Conservation (phyloP, 306 rosid species). For the Ziziphus jujuba region DNA sequence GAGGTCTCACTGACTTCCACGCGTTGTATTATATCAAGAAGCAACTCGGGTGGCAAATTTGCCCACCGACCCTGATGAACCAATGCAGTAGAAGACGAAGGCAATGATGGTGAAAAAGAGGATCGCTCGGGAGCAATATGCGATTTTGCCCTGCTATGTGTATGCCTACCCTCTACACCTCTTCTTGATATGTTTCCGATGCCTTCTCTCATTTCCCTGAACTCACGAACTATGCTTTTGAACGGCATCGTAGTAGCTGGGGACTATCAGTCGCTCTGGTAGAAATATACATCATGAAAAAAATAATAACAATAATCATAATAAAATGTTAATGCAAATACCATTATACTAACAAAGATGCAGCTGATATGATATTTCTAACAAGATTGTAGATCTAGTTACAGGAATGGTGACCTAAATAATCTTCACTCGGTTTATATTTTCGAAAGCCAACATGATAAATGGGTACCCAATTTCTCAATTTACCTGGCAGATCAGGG, state of each 20-base stretch:
- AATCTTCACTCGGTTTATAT: not conserved
- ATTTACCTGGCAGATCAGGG: conserved; percentile 16
- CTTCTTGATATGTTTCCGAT: conserved; percentile 49
- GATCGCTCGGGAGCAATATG: conserved; percentile 77
- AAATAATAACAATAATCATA: no score
- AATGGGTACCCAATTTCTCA: not conserved
- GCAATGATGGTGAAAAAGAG: conserved; percentile 17
- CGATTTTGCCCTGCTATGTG: conserved; percentile 62
- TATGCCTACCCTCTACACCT: conserved; percentile 40
- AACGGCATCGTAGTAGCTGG: conserved; percentile 52
- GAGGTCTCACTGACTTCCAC: conserved; percentile 72
- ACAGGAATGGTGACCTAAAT: not conserved
- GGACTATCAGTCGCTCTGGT: conserved; percentile 11
- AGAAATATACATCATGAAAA: not conserved
- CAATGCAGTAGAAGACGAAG: conserved; percentile 6
- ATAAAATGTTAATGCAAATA: not conserved
- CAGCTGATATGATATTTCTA: not conserved
- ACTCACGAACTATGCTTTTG: conserved; percentile 51
- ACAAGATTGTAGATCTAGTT: not conserved
- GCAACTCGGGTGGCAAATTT: conserved; percentile 77
- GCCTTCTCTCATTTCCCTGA: conserved; percentile 57
- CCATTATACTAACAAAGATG: not conserved
- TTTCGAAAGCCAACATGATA: not conserved
- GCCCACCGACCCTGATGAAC: conserved; percentile 65
- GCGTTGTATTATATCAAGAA: conserved; percentile 77